Evolutionary conservation across 2,329 filamentous ascomycete genomes (phyloP).

Genomic region (Diplodia sapinea): DNA sequence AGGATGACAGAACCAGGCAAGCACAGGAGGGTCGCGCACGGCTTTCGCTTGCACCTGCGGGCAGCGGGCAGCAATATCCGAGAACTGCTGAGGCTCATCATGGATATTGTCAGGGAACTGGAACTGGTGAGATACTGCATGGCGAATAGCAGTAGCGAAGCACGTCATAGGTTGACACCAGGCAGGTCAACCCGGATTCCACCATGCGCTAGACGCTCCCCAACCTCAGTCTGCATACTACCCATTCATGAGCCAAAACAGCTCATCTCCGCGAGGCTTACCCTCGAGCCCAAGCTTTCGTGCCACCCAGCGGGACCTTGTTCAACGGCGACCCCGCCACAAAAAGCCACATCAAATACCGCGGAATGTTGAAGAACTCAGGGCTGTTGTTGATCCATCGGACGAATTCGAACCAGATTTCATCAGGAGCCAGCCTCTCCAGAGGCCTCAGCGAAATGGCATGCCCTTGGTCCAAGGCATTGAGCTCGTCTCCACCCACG

Average conservation of each 20-base stretch:
- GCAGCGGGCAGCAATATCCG: neutral
- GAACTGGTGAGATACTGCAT: neutral
- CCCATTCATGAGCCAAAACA: slow-evolving; percentile 35
- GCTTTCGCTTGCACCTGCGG: slow-evolving; percentile 45
- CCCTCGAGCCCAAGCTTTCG: slow-evolving; percentile 51
- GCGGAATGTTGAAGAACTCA: neutral
- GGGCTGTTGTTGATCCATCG: neutral
- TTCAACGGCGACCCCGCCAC: neutral
- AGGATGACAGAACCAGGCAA: slow-evolving; percentile 43
- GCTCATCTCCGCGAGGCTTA: slow-evolving; percentile 40
- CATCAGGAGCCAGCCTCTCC: neutral
- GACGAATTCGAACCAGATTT: neutral
- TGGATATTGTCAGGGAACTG: neutral
- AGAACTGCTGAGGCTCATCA: neutral
- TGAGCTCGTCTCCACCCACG: slow-evolving; percentile 62
- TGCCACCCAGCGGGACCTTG: slow-evolving; percentile 43
- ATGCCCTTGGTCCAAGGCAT: slow-evolving; percentile 63
- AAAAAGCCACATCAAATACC: neutral
- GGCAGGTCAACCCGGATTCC: neutral
- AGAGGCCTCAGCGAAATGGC: slow-evolving; percentile 32
- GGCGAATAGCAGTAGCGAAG: neutral
- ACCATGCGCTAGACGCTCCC: neutral
- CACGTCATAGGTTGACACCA: neutral
- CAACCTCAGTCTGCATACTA: slow-evolving; percentile 39
- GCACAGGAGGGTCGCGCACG: slow-evolving; percentile 45